Evolutionary conservation across 2,329 filamentous ascomycete genomes (phyloP), one percentile per base, ranked within the genome.

Genomic region (Fusarium sp.): DNA sequence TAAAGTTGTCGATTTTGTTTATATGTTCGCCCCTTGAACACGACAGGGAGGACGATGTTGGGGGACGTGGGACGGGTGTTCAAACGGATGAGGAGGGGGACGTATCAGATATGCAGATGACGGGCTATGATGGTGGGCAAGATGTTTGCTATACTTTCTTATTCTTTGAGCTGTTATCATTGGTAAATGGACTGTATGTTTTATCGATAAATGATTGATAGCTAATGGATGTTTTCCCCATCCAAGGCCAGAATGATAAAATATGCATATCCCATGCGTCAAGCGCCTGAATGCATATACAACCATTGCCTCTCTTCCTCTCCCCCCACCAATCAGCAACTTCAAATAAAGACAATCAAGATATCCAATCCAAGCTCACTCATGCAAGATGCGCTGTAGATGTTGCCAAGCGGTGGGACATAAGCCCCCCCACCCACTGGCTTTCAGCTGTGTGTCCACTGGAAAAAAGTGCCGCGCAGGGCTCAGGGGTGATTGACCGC

Each of bases 41-140:
- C 74, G 40, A 36, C 67, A 71, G 35, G 33, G 15, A 37, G 40
- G 23, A 39, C 18, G 58, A 71, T 61, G 71, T 39, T 65, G 72
- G 46, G 66, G 40, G 57, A 75, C 67, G 74, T 74, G 61, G 36
- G 69, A 74, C 66, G 49, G 41, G 53, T 55, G 52, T 51, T 41
- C 59, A 70, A 72, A 74, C 68, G 58, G 58, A 66, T 27, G 58
- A 57, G 29, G 27, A 56, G 53, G 33, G 51, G 54, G 11, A 37
- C 5, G 39, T 68, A 41, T 46, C 35, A 41, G 31, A 25, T 36
- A 45, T 27, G 31, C 25, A 57, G 5, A 14, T 29, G 49, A 41
- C 27, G 41, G n/a, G n/a, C 5, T 23, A 31, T 33, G 25, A 45
- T 25, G 17, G 13, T 1, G 23, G 11, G 9, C 25, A 15, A 9